phyloP scores from a whole-genome alignment of 768 basidiomycete species.

The Candolleomyces eurysporus region DNA sequence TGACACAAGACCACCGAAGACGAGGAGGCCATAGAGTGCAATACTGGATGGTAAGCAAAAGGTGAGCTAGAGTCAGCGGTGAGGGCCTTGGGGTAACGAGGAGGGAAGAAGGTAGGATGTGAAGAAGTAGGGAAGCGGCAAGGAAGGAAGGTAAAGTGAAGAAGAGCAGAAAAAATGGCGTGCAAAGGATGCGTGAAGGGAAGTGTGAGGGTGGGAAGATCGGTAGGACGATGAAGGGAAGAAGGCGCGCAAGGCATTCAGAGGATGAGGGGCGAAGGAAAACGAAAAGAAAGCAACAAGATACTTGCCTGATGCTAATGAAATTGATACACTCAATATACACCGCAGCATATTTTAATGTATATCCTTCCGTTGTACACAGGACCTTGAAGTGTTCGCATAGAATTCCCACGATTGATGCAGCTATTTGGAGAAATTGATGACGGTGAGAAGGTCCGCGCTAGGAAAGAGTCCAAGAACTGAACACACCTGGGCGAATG shows the following conservation, averaged over 20 bases:
- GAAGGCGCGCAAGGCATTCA: not conserved
- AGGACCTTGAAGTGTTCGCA: conserved; percentile 68
- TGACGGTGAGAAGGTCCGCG: no score
- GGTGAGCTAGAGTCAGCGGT: no score
- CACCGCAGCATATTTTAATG: conserved; percentile 58
- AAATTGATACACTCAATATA: conserved; percentile 77
- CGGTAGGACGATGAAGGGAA: not conserved
- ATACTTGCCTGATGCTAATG: conserved; percentile 70
- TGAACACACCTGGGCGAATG: no score
- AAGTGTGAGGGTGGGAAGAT: not conserved
- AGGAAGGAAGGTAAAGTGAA: no score
- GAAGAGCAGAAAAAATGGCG: no score
- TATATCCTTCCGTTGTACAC: conserved; percentile 63
- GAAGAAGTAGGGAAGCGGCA: no score
- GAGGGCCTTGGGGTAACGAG: no score
- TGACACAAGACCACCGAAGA: conserved; percentile 81
- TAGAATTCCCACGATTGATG: conserved; percentile 27
- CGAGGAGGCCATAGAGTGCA: conserved; percentile 80
- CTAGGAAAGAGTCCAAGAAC: no score
- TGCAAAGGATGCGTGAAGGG: no score
- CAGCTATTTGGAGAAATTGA: conserved; percentile 16
- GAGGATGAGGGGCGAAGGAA: not conserved
- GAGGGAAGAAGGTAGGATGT: no score
- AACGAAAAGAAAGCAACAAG: not conserved
- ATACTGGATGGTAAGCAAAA: conserved; percentile 41